These are phyloP conservation scores for Plasmodium billcollinsi DNA, from an alignment of 169 alveolate genomes.

Conservation along the genomic window DNA sequence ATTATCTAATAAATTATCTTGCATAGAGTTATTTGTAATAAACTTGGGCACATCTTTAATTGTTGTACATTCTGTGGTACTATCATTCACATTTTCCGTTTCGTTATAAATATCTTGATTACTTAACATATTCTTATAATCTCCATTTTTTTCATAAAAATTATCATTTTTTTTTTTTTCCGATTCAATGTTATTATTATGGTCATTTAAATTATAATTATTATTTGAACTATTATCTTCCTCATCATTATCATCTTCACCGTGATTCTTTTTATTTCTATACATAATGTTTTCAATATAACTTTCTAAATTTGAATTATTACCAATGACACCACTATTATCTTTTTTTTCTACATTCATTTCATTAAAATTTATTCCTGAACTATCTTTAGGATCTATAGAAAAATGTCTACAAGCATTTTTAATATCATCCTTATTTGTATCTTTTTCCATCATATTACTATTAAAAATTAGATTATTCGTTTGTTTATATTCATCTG, in stretches of 20 bases:
- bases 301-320: too few species aligned
- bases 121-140: slow-evolving; percentile 15
- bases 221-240: not conserved
- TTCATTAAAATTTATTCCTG: not conserved
- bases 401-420: not conserved
- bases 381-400: not conserved
- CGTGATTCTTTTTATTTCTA: not conserved
- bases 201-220: not conserved
- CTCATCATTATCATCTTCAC: not conserved
- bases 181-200: not conserved
- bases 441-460: not conserved
- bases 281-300: too few species aligned
- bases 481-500: not conserved
- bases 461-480: not conserved
- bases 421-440: not conserved
- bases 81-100: slow-evolving; percentile 53
- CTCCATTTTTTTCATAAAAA: slow-evolving; percentile 6
- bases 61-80: slow-evolving; percentile 37
- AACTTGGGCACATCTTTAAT: slow-evolving; percentile 21
- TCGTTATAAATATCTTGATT: slow-evolving; percentile 32
- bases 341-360: not conserved
- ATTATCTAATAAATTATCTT: slow-evolving; percentile 4
- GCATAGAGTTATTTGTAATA: not conserved
- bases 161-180: not conserved
- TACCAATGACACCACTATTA: not conserved